Base-by-base conservation (phyloP, 805 yeast species). In the Cyberlindnera xishuangbannaensis region DNA sequence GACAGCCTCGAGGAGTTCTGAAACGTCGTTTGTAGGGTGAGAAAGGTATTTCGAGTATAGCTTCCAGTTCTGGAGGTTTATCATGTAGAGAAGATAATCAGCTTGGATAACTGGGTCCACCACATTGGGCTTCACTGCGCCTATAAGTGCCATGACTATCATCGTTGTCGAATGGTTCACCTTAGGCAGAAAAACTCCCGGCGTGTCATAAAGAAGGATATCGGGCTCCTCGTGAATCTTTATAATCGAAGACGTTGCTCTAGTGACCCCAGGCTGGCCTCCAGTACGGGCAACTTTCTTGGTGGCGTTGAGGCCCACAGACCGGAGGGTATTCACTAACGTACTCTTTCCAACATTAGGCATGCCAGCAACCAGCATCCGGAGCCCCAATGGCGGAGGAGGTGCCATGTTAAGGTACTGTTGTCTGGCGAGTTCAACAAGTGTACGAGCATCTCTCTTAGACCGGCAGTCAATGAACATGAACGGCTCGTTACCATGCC, bases 271-370 rank as follows among this genome's bases (percentile, higher is more conserved):
- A 1, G 97, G 96, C 42, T 73, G 77, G 9, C 82, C 80, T 1
- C 96, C 95, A 0, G 95, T 85, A 33, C 61, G 61, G 0, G 95
- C 96, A 2, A 84, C 97, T 48, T 82, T 83, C 35, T 65, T 83
- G 32, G 32, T 34, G 36, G 33, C 41, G 33, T 44, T 36, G 18
- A 50, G 29, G 8, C 52, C 53, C 14, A 43, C 51, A 7, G 60
- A 61, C 38, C 96, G 60, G 31, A 88, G 59, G 0, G 80, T 66
- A 50, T 92, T 92, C 18, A 88, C 80, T 30, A 92, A 55, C 0
- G 96, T 82, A 10, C 95, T 83, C 57, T 92, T 92, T 0, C 98
- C 98, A n/a, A 87, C 95, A 54, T 92, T 92, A 2, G 98, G 98
- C 92, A 92, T 83, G 1, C 98, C 98, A 6, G 81, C 78, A 28